Evolutionary conservation across 2,329 filamentous ascomycete species (phyloP).

Genomic region (Massarina eburnea): DNA sequence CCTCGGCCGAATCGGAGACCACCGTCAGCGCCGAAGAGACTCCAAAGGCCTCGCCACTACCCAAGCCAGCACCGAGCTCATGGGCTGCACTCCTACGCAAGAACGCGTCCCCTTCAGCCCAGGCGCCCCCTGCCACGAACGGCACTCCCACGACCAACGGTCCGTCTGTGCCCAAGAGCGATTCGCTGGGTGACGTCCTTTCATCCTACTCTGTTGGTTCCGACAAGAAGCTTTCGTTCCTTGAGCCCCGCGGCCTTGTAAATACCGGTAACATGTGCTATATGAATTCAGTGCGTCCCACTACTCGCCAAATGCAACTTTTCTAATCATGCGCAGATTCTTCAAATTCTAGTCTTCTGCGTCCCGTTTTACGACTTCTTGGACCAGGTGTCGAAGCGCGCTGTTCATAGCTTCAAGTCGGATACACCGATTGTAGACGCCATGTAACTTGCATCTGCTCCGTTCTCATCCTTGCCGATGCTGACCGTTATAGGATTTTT

Average conservation of each 20-base stretch:
- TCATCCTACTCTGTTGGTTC: conserved; percentile 69
- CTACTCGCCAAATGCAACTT: neutral
- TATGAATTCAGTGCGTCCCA: conserved; percentile 92
- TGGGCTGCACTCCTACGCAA: conserved; percentile 71
- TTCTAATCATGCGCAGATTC: conserved; percentile 62
- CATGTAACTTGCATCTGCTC: conserved; percentile 67
- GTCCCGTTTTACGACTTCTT: conserved; percentile 93
- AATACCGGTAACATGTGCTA: conserved; percentile 99
- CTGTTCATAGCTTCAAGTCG: conserved; percentile 89
- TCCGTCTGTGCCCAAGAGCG: conserved; percentile 52
- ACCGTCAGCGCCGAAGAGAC: conserved; percentile 33
- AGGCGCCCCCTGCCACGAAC: conserved; percentile 32
- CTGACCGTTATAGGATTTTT: conserved; percentile 68
- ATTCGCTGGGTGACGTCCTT: conserved; percentile 76
- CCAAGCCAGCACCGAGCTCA: conserved; percentile 58
- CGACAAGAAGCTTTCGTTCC: conserved; percentile 70
- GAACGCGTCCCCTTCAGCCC: conserved; percentile 38
- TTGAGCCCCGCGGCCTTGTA: conserved; percentile 89
- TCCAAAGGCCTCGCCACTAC: conserved; percentile 44
- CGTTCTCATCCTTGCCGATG: neutral
- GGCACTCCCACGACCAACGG: conserved; percentile 42
- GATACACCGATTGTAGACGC: conserved; percentile 92
- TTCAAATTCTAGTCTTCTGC: conserved; percentile 94
- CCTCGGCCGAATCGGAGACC: conserved; percentile 11
- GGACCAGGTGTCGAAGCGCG: conserved; percentile 80